Conservation (phyloP, 176 grass and related monocot species). For the maize (Zea mays) region Zm-B73-REFERENCE-NAM-5.0 NC_050105.1:54466001-54466500, state of each 20-base stretch:
- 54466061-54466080: constrained; percentile 5
- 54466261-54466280: no score
- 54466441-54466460: constrained; percentile 52
- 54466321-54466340: no score
- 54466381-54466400: constrained; percentile 33
- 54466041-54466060: constrained; percentile 18
- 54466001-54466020: neutral
- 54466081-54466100: neutral
- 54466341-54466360: constrained; percentile 40
- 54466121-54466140: neutral
- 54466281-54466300: no score
- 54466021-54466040: constrained; percentile 39
- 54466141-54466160: neutral
- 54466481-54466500: neutral
- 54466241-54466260: no score
- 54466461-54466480: neutral
- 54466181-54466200: constrained; percentile 19
- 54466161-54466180: constrained; percentile 17
- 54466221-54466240: constrained; percentile 25
- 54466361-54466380: constrained; percentile 61
- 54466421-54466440: constrained; percentile 90
- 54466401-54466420: constrained; percentile 40
- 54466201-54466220: constrained; percentile 30
- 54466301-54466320: no score
- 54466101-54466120: neutral